Evolutionary conservation across 139 green algal genomes (phyloP).

Genomic region (Pseudopediastrum boryanum): DNA sequence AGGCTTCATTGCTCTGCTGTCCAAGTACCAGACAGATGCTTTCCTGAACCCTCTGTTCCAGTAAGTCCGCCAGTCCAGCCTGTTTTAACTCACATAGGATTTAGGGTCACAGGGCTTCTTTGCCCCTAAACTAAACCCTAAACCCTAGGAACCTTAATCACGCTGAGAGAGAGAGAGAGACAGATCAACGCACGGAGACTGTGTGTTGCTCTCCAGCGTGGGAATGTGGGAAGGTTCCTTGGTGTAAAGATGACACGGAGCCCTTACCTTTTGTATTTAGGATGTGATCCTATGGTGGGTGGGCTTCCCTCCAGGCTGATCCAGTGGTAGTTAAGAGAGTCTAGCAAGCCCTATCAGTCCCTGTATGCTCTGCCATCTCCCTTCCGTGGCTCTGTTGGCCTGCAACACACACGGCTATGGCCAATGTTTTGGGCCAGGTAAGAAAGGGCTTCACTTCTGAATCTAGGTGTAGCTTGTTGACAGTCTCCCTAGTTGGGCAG

Average conservation of each 20-base stretch:
- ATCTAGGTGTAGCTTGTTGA: too few relatives aligned
- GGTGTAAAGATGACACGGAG: background rate
- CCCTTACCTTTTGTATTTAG: too few relatives aligned
- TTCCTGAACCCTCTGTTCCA: slow-evolving; percentile 37
- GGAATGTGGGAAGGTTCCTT: background rate
- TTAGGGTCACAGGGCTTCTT: background rate
- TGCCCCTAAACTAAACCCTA: background rate
- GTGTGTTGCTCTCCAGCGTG: background rate
- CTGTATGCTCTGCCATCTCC: too few relatives aligned
- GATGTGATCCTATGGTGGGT: too few relatives aligned
- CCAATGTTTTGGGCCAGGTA: too few relatives aligned
- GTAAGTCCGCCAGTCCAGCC: slow-evolving; percentile 6
- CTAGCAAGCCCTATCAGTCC: too few relatives aligned
- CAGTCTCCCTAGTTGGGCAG: too few relatives aligned
- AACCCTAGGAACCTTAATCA: background rate
- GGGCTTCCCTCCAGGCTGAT: too few relatives aligned
- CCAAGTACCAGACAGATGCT: slow-evolving; percentile 18
- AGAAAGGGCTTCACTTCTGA: too few relatives aligned
- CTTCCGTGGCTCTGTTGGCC: too few relatives aligned
- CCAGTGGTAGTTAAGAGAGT: too few relatives aligned
- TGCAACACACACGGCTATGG: too few relatives aligned
- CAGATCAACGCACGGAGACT: background rate
- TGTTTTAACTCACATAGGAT: background rate
- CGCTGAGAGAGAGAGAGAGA: background rate
- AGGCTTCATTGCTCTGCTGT: slow-evolving; percentile 22